Evolutionary conservation across 805 yeast species (phyloP).

Genomic region (Pichia thaimueangensis): DNA sequence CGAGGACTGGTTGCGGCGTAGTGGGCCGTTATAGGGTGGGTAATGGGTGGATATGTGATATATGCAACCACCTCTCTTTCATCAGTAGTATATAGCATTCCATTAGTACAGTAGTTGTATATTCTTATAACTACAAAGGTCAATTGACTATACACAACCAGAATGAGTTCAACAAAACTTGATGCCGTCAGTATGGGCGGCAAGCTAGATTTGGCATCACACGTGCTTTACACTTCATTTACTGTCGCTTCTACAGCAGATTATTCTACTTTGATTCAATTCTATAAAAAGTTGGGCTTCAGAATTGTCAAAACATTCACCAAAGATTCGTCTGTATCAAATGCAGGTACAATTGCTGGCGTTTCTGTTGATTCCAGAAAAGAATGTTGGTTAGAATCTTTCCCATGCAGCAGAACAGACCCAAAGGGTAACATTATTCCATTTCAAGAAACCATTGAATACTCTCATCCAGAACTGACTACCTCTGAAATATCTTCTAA

Average conservation of each 20-base stretch:
- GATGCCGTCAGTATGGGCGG: neutral
- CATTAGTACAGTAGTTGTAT: too few relatives aligned
- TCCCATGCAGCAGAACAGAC: conserved; percentile 37
- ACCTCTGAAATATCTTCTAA: conserved; percentile 14
- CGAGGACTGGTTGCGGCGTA: too few relatives aligned
- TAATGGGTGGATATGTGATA: too few relatives aligned
- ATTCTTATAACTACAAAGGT: too few relatives aligned
- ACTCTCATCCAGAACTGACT: conserved; percentile 17
- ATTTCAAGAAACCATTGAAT: conserved; percentile 33
- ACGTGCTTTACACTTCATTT: conserved; percentile 52
- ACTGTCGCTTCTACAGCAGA: conserved; percentile 44
- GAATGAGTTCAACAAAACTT: neutral
- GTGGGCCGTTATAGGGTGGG: too few relatives aligned
- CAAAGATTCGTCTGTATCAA: conserved; percentile 31
- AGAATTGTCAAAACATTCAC: conserved; percentile 52
- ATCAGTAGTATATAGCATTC: too few relatives aligned
- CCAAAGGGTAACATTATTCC: conserved; percentile 21
- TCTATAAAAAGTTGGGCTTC: conserved; percentile 59
- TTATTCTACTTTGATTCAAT: conserved; percentile 44
- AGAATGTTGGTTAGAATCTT: conserved; percentile 69
- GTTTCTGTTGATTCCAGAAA: conserved; percentile 58
- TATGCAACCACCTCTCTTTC: too few relatives aligned
- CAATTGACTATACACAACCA: neutral
- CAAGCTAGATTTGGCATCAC: conserved; percentile 12
- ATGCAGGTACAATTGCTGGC: conserved; percentile 30